Evolutionary conservation across 2,329 filamentous ascomycete species (phyloP), one percentile per base, ranked within the genome.

Genomic region (Clarireedia homoeocarpa): DNA sequence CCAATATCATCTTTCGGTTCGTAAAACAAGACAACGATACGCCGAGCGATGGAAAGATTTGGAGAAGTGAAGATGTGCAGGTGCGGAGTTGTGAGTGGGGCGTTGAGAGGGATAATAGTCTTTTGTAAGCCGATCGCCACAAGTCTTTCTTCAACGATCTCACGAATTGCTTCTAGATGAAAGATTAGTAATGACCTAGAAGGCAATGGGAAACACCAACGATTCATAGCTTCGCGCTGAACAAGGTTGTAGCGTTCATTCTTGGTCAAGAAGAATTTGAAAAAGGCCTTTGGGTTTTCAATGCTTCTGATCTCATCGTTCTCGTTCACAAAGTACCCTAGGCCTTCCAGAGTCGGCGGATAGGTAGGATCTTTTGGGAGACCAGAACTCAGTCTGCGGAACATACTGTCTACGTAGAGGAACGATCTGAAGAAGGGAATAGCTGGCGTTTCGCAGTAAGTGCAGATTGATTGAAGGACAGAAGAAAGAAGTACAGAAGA

Each of bases 261-360:
- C 63, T 82, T 84, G 68, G 81, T 86, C 53, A 88, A 71, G 68
- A 83, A 85, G 76, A 80, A 96, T 63, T 88, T 80, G 75, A 89
- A 95, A 67, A 84, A 85, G 61, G 79, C 75, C 27, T 85, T 77
- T 0, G 86, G 84, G 38, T 89, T 74, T 23, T 79, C 74, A 54
- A 88, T 85, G 59, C 77, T 84, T 48, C 88, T 84, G 59, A 96
- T 80, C 65, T 92, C 83, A 62, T 92, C 89, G 0, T 83, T 71
- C 0, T 84, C 77, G 63, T 89, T 91, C 72, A 95, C 72, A 68
- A 89, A 91, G 71, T 91, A 95, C 50, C 90, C 91, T 3, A 97
- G 82, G 53, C 80, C 74, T 57, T 82, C 73, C 27, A 97, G 74
- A 63, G 88, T 75, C 0, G 77, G 72, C 10, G 84, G 78, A 67